Percentiles rank a stretch among this genome's conserved stretches.
phyloP scores from a whole-genome alignment of 176 grass and related monocot species.

The Cocos nucifera region DNA sequence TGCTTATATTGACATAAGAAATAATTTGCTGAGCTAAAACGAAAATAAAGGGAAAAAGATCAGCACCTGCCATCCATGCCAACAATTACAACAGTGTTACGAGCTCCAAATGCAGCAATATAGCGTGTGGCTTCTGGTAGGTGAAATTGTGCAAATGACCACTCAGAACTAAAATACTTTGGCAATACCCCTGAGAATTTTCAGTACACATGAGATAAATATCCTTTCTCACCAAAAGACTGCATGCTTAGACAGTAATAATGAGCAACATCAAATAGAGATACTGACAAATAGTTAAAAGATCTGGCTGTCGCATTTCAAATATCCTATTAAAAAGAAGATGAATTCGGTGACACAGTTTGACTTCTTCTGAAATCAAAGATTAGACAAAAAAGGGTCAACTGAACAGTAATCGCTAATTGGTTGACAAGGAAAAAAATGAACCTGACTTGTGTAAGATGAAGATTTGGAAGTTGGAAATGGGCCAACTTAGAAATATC shows the following conservation, averaged over 20 bases:
- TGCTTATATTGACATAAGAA: background rate
- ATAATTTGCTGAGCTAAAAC: background rate
- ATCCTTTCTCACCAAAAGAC: background rate
- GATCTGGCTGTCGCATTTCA: too few species aligned
- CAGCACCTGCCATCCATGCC: conserved; percentile 90
- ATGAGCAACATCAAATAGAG: background rate
- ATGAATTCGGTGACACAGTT: too few species aligned
- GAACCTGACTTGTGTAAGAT: too few species aligned
- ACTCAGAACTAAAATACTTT: conserved; percentile 91
- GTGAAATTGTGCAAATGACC: conserved; percentile 97
- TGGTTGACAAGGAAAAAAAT: too few species aligned
- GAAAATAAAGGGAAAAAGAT: background rate
- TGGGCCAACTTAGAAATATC: too few species aligned
- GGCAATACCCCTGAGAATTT: conserved; percentile 53
- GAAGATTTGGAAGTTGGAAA: too few species aligned
- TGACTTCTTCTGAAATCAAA: too few species aligned
- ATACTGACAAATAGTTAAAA: too few species aligned
- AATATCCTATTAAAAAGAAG: too few species aligned
- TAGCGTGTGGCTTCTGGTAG: conserved; percentile 82
- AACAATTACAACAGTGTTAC: conserved; percentile 79
- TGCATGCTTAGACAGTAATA: background rate
- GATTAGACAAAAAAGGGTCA: too few species aligned
- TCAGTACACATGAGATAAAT: background rate
- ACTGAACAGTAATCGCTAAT: too few species aligned
- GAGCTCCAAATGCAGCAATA: conserved; percentile 77